These are phyloP conservation scores for Zymoseptoria pseudotritici DNA, from an alignment of 2,329 filamentous ascomycete species.

Conservation along the genomic window DNA sequence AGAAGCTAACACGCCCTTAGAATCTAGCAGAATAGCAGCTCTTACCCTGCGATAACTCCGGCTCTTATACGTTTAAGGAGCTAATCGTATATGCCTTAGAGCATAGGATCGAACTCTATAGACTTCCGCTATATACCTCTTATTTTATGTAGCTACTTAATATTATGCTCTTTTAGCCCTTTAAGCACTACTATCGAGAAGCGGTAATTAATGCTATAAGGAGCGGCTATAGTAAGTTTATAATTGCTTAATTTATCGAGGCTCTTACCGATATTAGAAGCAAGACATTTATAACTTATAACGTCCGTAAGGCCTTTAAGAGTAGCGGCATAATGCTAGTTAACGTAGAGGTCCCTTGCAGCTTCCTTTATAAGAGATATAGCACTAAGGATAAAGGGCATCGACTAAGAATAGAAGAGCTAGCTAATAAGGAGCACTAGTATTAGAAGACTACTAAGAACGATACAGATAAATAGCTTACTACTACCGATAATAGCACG, in stretches of 20 bases:
- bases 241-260: neutral
- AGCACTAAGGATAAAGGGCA: neutral
- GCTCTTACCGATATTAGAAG: neutral
- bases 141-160: neutral
- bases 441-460: neutral
- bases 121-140: neutral
- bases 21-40: neutral
- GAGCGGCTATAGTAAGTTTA: neutral
- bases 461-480: neutral
- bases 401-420: neutral
- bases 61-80: neutral
- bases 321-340: neutral
- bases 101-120: neutral
- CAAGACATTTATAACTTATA: neutral
- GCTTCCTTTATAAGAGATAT: neutral
- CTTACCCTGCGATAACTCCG: neutral
- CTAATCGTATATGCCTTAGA: neutral
- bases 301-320: neutral
- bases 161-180: neutral
- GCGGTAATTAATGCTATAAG: neutral
- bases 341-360: neutral
- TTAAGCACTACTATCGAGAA: neutral
- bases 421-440: neutral
- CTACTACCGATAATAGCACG: neutral
- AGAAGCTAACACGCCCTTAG: neutral